Conservation (phyloP, 768 basidiomycete genomes). For the Leccinum aurantiacum region DNA sequence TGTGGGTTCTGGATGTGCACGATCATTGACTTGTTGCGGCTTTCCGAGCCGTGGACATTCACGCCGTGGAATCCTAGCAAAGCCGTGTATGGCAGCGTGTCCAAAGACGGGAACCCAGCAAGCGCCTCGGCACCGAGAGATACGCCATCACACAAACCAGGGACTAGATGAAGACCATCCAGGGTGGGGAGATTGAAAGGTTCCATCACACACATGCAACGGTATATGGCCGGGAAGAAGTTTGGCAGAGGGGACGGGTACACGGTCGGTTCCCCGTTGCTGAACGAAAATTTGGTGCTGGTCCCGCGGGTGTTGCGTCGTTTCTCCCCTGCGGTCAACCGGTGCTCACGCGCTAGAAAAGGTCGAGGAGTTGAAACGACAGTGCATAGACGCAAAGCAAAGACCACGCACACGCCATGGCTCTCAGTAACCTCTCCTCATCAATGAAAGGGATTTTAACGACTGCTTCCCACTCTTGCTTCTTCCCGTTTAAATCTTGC, state of each 20-base stretch:
- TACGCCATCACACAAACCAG: slow-evolving; percentile 88
- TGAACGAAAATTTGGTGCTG: slow-evolving; percentile 77
- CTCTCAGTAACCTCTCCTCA: slow-evolving; percentile 67
- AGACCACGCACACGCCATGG: slow-evolving; percentile 66
- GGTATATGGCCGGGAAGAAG: slow-evolving; percentile 87
- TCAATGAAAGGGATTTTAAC: slow-evolving; percentile 99
- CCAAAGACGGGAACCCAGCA: slow-evolving; percentile 94
- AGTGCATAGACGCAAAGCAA: neutral
- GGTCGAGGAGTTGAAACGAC: neutral
- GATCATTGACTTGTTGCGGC: slow-evolving; percentile 91
- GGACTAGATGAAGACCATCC: slow-evolving; percentile 76
- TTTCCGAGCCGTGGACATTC: slow-evolving; percentile 90
- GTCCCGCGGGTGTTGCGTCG: slow-evolving; percentile 75
- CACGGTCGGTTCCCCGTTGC: slow-evolving; percentile 54
- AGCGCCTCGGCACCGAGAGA: slow-evolving; percentile 81
- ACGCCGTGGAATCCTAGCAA: slow-evolving; percentile 83
- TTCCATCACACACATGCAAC: slow-evolving; percentile 78
- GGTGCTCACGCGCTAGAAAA: slow-evolving; percentile 68
- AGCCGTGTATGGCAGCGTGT: slow-evolving; percentile 81
- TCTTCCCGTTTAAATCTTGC: slow-evolving; percentile 95
- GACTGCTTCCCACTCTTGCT: slow-evolving; percentile 97
- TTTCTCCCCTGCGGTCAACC: slow-evolving; percentile 73
- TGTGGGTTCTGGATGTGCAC: slow-evolving; percentile 78
- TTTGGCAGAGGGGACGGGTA: slow-evolving; percentile 94
- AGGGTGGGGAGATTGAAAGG: slow-evolving; percentile 88